Percentiles rank a stretch among this genome's conserved stretches.
Evolutionary conservation across 352 stramenopile genomes (phyloP).

Genomic region (Pythium oligandrum): DNA sequence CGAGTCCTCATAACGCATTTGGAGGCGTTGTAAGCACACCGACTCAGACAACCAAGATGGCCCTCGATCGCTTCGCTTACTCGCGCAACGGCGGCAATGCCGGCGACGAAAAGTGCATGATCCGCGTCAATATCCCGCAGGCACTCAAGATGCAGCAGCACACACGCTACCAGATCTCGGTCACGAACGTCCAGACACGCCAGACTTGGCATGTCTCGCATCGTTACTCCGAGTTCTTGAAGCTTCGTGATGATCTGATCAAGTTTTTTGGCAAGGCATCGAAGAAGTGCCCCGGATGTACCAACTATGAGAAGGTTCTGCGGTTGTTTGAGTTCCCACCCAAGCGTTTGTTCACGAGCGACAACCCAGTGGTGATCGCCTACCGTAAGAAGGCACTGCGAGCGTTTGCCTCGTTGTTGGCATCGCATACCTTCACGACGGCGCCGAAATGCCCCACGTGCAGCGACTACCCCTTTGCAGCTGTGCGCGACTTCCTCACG

Average conservation of each 20-base stretch:
- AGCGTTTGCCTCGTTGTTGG: slow-evolving; percentile 63
- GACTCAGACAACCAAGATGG: slow-evolving; percentile 2
- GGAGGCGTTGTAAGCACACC: too few species aligned
- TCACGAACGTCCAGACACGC: slow-evolving; percentile 59
- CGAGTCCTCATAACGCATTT: too few species aligned
- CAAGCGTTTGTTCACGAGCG: slow-evolving; percentile 82
- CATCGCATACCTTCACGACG: slow-evolving; percentile 77
- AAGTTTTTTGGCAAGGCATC: slow-evolving; percentile 46
- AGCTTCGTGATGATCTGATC: slow-evolving; percentile 67
- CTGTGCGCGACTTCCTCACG: slow-evolving; percentile 76
- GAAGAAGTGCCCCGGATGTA: slow-evolving; percentile 75
- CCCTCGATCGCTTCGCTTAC: slow-evolving; percentile 77
- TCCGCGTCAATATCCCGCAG: slow-evolving; percentile 59
- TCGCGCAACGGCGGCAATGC: slow-evolving; percentile 70
- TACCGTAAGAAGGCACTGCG: slow-evolving; percentile 76
- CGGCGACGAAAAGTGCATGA: slow-evolving; percentile 63
- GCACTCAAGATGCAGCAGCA: slow-evolving; percentile 40
- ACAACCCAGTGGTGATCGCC: slow-evolving; percentile 67
- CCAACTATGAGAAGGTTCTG: slow-evolving; percentile 82
- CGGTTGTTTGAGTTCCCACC: slow-evolving; percentile 77
- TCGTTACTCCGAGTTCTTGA: slow-evolving; percentile 81
- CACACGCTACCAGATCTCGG: slow-evolving; percentile 64
- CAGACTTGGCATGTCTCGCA: slow-evolving; percentile 68
- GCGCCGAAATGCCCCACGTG: slow-evolving; percentile 80
- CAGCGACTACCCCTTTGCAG: slow-evolving; percentile 63